Base-by-base conservation (phyloP, 148 eudicot species). In the Drosera capensis region DNA sequence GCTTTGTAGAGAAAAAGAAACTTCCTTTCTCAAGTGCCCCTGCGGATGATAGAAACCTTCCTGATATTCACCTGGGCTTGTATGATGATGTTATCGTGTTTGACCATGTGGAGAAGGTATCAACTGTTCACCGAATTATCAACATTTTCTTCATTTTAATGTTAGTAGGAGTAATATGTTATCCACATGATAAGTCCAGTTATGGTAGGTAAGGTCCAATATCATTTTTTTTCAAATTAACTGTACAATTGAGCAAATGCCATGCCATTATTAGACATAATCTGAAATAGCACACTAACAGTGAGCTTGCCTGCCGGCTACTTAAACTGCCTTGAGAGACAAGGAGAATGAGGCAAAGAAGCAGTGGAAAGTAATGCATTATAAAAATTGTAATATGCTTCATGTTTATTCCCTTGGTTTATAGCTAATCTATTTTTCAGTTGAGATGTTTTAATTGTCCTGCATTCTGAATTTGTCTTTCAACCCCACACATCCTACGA, bases 11-110 rank as follows among this genome's bases (percentile, higher is more conserved):
- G 74, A 81, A 81, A 80, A 92, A 72, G 58, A 92, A 92, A 55
- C 65, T 92, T 20, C 99, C 99, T 1, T 92, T 92, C 52, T 71
- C 80, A 54, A 70, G 57, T 63, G 94, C 95, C 37, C 88, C 99
- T 15, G 25, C 39, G 39, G 99, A 92, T 76, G 99, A 92, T 66
- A 68, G 99, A 59, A 71, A 72, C 66, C 86, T 92, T 59, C 95
- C 99, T 35, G 99, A 92, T 45, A 43, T 81, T 52, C 88, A 92
- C 58, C 70, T 92, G 55, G 99, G 99, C 40, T 75, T 92, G 54
- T 92, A 92, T 66, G 99, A 85, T 56, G 87, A 92, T 47, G 86
- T 92, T 18, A 76, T 92, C 49, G 95, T 92, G 64, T 92, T 92
- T 62, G 99, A 92, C 68, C 77, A 85, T 55, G 88, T 92, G 46